Percentiles rank a stretch among this genome's conserved stretches.
Evolutionary conservation across 768 basidiomycete genomes (phyloP).

Genomic region (Calocera viscosa): DNA sequence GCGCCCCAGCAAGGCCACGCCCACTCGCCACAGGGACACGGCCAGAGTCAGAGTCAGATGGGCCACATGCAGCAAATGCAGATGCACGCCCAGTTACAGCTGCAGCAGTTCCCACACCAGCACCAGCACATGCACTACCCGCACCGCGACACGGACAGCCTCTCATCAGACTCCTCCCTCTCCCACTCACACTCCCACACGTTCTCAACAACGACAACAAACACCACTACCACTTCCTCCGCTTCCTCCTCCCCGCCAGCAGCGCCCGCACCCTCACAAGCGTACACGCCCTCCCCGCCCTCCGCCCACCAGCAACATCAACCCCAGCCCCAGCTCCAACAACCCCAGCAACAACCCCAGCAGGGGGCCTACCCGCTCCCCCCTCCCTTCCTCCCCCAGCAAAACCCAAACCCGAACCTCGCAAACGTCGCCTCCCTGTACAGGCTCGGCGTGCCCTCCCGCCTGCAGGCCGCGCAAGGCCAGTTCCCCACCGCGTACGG

Average conservation of each 20-base stretch:
- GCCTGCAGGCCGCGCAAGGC: background rate
- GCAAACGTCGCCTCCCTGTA: constrained; percentile 1
- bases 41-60: background rate
- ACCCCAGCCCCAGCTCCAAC: background rate
- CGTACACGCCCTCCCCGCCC: background rate
- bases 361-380: background rate
- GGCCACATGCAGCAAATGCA: background rate
- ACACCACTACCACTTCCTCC: background rate
- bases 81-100: background rate
- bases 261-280: background rate
- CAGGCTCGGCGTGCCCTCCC: background rate
- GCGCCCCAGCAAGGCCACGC: background rate
- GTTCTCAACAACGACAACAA: background rate
- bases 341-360: background rate
- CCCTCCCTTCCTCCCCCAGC: background rate
- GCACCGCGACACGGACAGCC: background rate
- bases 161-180: background rate
- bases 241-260: background rate
- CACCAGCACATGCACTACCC: background rate
- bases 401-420: background rate
- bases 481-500: background rate
- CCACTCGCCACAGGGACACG: background rate
- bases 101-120: background rate
- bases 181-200: background rate
- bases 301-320: background rate